phyloP scores from a whole-genome alignment of 495 filamentous ascomycete species.

The Physcia stellaris region DNA sequence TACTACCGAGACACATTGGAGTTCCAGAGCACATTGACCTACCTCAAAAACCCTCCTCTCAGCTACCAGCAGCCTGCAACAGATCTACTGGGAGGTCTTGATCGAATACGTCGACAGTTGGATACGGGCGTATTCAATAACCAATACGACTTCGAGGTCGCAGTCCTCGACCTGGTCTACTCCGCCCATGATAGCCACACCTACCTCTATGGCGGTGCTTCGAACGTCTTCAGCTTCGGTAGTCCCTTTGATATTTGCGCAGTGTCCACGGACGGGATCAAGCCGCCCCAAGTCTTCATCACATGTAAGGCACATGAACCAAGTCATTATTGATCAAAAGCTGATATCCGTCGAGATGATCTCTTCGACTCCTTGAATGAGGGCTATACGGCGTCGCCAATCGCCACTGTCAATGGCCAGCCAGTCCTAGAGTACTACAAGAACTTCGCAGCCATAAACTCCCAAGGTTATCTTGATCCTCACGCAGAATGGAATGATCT shows the following conservation, averaged over 20 bases:
- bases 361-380: neutral
- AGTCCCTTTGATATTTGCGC: constrained; percentile 30
- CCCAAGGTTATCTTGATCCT: constrained; percentile 27
- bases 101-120: constrained; percentile 28
- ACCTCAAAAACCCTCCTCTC: constrained; percentile 40
- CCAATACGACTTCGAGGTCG: constrained; percentile 38
- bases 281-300: constrained; percentile 32
- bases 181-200: constrained; percentile 35
- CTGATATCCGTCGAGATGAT: too few species aligned
- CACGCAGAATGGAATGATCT: constrained; percentile 40
- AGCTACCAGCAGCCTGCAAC: constrained; percentile 40
- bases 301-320: constrained; percentile 15
- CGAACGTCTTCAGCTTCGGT: constrained; percentile 31
- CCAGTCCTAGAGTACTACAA: constrained; percentile 26
- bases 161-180: constrained; percentile 28
- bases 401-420: constrained; percentile 31
- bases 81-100: constrained; percentile 34
- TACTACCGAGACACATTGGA: constrained; percentile 43
- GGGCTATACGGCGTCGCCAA: constrained; percentile 21
- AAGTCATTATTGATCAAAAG: too few species aligned
- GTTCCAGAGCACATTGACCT: constrained; percentile 41
- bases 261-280: constrained; percentile 34
- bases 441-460: constrained; percentile 26
- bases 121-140: constrained; percentile 25
- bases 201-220: constrained; percentile 24